Evolutionary conservation across 2,329 filamentous ascomycete species (phyloP).

Genomic region (Arthrobotrys megalospora): DNA sequence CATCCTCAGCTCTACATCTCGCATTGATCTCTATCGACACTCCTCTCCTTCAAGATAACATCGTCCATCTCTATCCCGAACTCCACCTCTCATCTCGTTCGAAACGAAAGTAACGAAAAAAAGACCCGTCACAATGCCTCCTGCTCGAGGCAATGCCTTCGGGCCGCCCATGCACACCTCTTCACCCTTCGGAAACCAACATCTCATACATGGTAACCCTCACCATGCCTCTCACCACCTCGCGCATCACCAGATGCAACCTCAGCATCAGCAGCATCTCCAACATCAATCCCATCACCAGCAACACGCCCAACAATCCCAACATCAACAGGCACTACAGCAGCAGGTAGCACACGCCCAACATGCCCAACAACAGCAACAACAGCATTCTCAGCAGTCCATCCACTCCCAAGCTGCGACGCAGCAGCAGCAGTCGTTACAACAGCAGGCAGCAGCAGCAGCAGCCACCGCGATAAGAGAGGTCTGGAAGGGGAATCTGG

Average conservation of each 20-base stretch:
- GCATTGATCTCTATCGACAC: conserved; percentile 27
- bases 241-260: conserved; percentile 58
- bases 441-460: conserved; percentile 71
- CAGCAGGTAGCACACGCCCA: conserved; percentile 61
- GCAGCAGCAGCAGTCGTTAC: conserved; percentile 67
- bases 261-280: conserved; percentile 71
- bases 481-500: conserved; percentile 93
- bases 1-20: conserved; percentile 17
- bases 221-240: conserved; percentile 58
- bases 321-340: conserved; percentile 70
- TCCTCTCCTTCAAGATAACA: conserved; percentile 47
- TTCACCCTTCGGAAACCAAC: conserved; percentile 63
- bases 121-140: conserved; percentile 60
- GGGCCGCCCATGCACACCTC: conserved; percentile 63
- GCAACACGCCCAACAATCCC: conserved; percentile 72
- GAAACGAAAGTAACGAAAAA: background rate
- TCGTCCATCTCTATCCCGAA: background rate
- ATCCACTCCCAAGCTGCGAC: conserved; percentile 48
- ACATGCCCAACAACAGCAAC: conserved; percentile 63
- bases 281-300: conserved; percentile 67
- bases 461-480: conserved; percentile 78
- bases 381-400: conserved; percentile 68
- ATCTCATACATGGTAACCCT: conserved; percentile 55
- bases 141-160: conserved; percentile 63
- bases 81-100: background rate